Evolutionary conservation across 129 eudicot species (phyloP), one percentile per base, ranked within the genome.

Genomic region (Scalesia atractyloides): DNA sequence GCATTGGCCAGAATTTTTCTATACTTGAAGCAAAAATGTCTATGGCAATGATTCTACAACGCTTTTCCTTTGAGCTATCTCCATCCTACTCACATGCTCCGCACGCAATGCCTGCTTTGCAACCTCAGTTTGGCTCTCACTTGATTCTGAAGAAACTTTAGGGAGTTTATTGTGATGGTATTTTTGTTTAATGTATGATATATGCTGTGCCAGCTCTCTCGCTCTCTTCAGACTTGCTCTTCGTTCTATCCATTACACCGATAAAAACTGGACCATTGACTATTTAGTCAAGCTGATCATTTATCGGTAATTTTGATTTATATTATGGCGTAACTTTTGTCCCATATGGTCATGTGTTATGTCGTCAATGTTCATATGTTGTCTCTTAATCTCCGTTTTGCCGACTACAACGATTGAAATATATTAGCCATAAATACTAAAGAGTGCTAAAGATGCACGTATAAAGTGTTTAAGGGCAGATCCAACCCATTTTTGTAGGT

Each of bases 271-370:
- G 46, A 41, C 10, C 46, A 9, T 7, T 41, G 46, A 41, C 46
- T 41, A 41, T 41, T 8, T 7, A 41, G 46, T 6, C 46, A 7
- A 6, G 46, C 9, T 41, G 46, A 41, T 7, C 12, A 7, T 39
- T 41, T 41, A 41, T 41, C 2, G 46, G 46, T 41, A 41, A 9
- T 41, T 41, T 41, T 41, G 46, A 41, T 41, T 41, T 6, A 92
- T 70, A 74, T 84, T 9, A 75, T 91, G 0, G 20, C 85, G 10
- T 41, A 41, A 41, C 46, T 41, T 41, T 41, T 59, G 75, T 89
- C 72, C 96, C 96, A 2, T 92, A 94, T 69, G 97, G 97, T 67
- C 98, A 89, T 44, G 95, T 92, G 24, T 76, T 92, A 18, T 92
- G 98, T 76, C 84, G 89, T 16, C 84, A 84, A 66, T 89, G 98